A percentile compares a stretch with the other conserved stretches of the same genome.
These are phyloP conservation scores for Alnus rubra DNA, from an alignment of 306 rosid species.

Conservation along the genomic window DNA sequence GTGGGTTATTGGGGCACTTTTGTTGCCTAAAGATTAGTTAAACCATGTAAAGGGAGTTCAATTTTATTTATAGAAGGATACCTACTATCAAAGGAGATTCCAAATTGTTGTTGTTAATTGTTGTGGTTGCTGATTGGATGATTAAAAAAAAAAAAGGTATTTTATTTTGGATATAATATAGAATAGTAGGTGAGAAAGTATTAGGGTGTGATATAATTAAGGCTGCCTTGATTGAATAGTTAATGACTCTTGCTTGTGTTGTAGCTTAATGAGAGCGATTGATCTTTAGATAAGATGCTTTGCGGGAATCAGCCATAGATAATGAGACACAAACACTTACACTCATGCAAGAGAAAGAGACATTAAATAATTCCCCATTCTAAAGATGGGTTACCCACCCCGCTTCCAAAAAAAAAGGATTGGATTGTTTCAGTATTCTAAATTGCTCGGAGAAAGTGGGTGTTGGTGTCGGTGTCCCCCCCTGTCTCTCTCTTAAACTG, in stretches of 20 bases:
- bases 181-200: slow-evolving; percentile 22
- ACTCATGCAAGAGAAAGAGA: neutral
- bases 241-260: slow-evolving; percentile 5
- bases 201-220: neutral
- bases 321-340: slow-evolving; percentile 25
- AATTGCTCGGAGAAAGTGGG: no score
- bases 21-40: slow-evolving; percentile 3
- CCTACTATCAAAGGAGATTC: slow-evolving; percentile 39
- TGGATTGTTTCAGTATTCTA: no score
- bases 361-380: no score
- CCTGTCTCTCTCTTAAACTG: no score
- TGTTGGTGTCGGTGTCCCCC: no score
- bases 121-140: slow-evolving; percentile 28
- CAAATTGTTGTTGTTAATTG: slow-evolving; percentile 19
- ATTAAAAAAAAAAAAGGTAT: neutral
- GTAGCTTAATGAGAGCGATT: slow-evolving; percentile 15
- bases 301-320: slow-evolving; percentile 28
- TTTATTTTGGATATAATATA: neutral
- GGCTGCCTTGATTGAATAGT: slow-evolving; percentile 42
- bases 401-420: no score
- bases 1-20: slow-evolving; percentile 27
- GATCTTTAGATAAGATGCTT: slow-evolving; percentile 31
- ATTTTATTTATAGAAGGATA: slow-evolving; percentile 3
- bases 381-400: no score
- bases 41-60: slow-evolving; percentile 19